A percentile compares a stretch with the other conserved stretches of the same genome.
These are phyloP conservation scores for Telfairia occidentalis DNA, from an alignment of 331 rosid genomes.

Conservation along the genomic window DNA sequence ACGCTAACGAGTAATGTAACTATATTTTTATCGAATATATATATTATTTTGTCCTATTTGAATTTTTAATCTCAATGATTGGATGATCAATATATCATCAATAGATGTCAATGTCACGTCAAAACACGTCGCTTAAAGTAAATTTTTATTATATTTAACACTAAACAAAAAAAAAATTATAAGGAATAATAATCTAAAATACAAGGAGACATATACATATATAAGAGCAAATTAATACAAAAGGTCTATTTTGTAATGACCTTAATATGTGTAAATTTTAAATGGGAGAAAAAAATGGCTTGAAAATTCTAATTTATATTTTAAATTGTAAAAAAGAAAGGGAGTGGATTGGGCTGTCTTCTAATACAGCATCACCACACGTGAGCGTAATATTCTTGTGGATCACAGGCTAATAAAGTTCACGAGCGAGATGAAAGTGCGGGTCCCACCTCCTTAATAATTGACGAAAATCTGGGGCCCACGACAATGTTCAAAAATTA, in stretches of 20 bases:
- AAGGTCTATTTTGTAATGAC: too few species aligned
- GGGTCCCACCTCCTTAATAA: not conserved
- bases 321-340: not conserved
- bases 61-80: not conserved
- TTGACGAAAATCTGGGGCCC: not conserved
- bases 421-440: not conserved
- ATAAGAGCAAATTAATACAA: too few species aligned
- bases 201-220: too few species aligned
- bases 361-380: constrained; percentile 7
- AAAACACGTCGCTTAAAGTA: too few species aligned
- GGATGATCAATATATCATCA: not conserved
- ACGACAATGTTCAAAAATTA: not conserved
- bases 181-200: not conserved
- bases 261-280: too few species aligned
- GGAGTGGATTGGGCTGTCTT: constrained; percentile 1
- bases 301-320: too few species aligned
- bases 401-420: constrained; percentile 9
- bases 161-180: not conserved
- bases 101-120: not conserved
- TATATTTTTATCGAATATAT: too few species aligned
- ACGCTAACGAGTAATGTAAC: too few species aligned
- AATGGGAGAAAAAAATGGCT: not conserved
- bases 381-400: constrained; percentile 9
- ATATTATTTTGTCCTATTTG: too few species aligned
- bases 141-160: too few species aligned